These are phyloP conservation scores for Cordyceps cicadae DNA, from an alignment of 2,329 filamentous ascomycete genomes.

Conservation along the genomic window DNA sequence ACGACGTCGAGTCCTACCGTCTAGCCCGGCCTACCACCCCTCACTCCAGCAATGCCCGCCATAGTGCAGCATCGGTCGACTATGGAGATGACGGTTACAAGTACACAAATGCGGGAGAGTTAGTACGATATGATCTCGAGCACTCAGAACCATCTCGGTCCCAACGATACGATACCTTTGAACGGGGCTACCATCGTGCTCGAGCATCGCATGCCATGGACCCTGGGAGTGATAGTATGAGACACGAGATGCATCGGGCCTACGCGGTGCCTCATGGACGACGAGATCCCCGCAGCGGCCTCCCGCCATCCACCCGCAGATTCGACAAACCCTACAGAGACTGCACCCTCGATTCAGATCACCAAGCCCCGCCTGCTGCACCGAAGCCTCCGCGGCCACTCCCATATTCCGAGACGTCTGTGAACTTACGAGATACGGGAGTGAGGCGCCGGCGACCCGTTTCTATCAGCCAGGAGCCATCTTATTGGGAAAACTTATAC, in stretches of 20 bases:
- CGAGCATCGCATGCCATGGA: constrained; percentile 44
- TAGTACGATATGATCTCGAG: constrained; percentile 54
- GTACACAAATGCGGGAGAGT: constrained; percentile 55
- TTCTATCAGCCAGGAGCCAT: constrained; percentile 45
- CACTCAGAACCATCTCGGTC: constrained; percentile 35
- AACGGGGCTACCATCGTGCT: constrained; percentile 48
- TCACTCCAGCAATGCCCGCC: constrained; percentile 37
- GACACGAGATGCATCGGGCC: neutral
- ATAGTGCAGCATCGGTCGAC: constrained; percentile 36
- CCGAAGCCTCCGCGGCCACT: constrained; percentile 26
- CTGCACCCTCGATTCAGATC: constrained; percentile 32
- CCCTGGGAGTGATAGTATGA: constrained; percentile 20
- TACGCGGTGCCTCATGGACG: constrained; percentile 30
- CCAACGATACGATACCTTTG: constrained; percentile 46
- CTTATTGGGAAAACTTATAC: constrained; percentile 41
- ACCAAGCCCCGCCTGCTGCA: constrained; percentile 34
- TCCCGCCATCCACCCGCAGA: constrained; percentile 61
- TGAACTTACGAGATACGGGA: constrained; percentile 13
- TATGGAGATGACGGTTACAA: constrained; percentile 54
- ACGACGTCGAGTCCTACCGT: constrained; percentile 38
- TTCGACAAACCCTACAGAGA: constrained; percentile 59
- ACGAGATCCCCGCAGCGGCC: constrained; percentile 39
- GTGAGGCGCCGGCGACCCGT: constrained; percentile 34
- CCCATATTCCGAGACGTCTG: constrained; percentile 16
- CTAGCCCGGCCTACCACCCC: constrained; percentile 36